Evolutionary conservation across 176 grass and related monocot genomes (phyloP), one percentile per base, ranked within the genome.

Genomic region (Ampelocalamus luodianensis): DNA sequence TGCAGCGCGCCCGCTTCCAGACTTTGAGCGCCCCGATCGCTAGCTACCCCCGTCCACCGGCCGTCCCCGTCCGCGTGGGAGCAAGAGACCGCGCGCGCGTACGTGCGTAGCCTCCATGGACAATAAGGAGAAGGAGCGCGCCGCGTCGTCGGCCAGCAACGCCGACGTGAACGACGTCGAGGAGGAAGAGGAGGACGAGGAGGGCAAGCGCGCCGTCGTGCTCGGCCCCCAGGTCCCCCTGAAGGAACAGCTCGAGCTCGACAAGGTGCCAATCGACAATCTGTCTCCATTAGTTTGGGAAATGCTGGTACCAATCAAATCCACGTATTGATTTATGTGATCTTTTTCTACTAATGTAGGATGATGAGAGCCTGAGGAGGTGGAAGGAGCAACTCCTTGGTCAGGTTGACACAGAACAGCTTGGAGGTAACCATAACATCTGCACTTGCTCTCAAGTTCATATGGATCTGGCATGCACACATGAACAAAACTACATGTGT

Each of bases 301-400:
- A 80, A 50, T 65, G 50, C 48, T 10, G 59, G 59, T 22, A 6
- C 24, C 46, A 14, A 76, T 76, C 23, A n/a, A 51, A 26, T 24
- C 4, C 12, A 34, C 38, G 66, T 0, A 32, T 45, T 20, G 36
- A 27, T 37, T 59, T 48, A 12, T 59, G 3, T 3, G 42, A 83
- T 56, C 2, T 51, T 16, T 5, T 32, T 37, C 23, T 59, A 42
- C 23, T 0, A 40, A 58, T 53, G 23, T 27, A 97, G 94, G 94
- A 97, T 87, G 94, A 97, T 44, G 94, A 97, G 76, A 97, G 94
- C 60, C 82, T 94, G 67, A 90, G 90, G 80, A 94, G 90, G 92
- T 97, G 94, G 94, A 97, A 97, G 83, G 92, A 97, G 76, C 85
- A 93, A 24, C 94, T 97, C 61, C 94, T 97, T 43, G 94, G 92